A percentile compares a stretch with the other conserved stretches of the same genome.
phyloP scores from a whole-genome alignment of 2,329 filamentous ascomycete genomes.

The Ascochyta lentis region DNA sequence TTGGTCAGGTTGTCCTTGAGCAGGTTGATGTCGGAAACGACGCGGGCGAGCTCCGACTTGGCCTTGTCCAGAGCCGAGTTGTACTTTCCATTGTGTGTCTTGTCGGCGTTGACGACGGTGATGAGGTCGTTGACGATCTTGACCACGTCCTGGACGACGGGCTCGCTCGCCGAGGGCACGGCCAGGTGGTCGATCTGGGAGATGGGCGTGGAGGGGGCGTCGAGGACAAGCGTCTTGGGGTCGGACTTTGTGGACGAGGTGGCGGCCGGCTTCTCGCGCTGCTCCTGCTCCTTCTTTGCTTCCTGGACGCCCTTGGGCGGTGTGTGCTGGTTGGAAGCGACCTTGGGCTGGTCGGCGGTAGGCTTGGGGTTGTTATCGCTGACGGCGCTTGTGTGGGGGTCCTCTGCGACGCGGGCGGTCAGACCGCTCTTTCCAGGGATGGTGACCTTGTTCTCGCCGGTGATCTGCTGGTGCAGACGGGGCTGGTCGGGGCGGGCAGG shows the following conservation, averaged over 20 bases:
- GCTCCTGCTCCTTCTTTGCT: conserved; percentile 38
- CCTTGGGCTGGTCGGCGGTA: conserved; percentile 32
- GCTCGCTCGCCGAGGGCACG: conserved; percentile 78
- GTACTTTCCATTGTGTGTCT: conserved; percentile 74
- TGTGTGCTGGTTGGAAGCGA: conserved; percentile 26
- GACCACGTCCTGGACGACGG: conserved; percentile 89
- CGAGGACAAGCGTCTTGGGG: conserved; percentile 13
- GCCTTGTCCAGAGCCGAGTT: conserved; percentile 80
- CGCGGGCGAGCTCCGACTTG: conserved; percentile 79
- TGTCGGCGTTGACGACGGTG: conserved; percentile 87
- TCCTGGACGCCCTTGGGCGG: conserved; percentile 36
- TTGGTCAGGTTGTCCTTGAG: conserved; percentile 74
- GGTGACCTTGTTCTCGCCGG: conserved; percentile 72
- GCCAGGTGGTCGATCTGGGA: conserved; percentile 78
- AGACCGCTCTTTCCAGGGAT: conserved; percentile 87
- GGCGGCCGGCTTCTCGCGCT: conserved; percentile 37
- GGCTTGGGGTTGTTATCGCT: conserved; percentile 52
- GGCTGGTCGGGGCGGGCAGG: conserved; percentile 53
- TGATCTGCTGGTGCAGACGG: conserved; percentile 55
- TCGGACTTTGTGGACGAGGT: conserved; percentile 29
- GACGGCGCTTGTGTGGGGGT: conserved; percentile 68
- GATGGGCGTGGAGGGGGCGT: conserved; percentile 30
- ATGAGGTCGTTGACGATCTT: conserved; percentile 97
- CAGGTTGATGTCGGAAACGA: conserved; percentile 77
- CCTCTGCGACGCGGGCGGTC: conserved; percentile 77